These are phyloP conservation scores for Gossypium gossypioides DNA, from an alignment of 441 rosid species.

Conservation along the genomic window DNA sequence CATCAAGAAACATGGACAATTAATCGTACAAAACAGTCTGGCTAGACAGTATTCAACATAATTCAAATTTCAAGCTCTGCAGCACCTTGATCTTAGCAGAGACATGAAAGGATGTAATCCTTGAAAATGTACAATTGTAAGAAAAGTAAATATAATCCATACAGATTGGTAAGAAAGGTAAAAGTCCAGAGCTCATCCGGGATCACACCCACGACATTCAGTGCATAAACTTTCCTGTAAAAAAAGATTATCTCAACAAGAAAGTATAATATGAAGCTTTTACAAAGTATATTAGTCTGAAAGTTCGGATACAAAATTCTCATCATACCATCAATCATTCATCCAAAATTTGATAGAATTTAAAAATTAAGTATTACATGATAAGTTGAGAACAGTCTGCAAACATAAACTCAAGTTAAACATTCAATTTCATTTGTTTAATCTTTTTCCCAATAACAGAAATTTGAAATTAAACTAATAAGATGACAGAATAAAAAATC, in stretches of 20 bases:
- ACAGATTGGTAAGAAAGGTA: constrained; percentile 37
- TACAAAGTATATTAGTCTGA: not conserved
- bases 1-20: not conserved
- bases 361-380: not conserved
- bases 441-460: not conserved
- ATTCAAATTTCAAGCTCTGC: not conserved
- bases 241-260: not conserved
- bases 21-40: not conserved
- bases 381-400: not conserved
- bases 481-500: not conserved
- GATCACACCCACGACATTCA: constrained; percentile 27
- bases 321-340: not conserved
- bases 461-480: not conserved
- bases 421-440: not conserved
- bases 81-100: not conserved
- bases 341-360: not conserved
- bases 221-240: constrained; percentile 36
- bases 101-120: not conserved
- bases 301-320: not conserved
- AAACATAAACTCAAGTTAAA: not conserved
- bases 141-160: constrained; percentile 13
- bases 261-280: not conserved
- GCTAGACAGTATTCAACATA: not conserved
- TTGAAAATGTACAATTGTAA: not conserved
- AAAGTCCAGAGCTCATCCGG: constrained; percentile 52